Base-by-base conservation (phyloP, 129 eudicot species). In the Centrapalus pauciflorus region DNA sequence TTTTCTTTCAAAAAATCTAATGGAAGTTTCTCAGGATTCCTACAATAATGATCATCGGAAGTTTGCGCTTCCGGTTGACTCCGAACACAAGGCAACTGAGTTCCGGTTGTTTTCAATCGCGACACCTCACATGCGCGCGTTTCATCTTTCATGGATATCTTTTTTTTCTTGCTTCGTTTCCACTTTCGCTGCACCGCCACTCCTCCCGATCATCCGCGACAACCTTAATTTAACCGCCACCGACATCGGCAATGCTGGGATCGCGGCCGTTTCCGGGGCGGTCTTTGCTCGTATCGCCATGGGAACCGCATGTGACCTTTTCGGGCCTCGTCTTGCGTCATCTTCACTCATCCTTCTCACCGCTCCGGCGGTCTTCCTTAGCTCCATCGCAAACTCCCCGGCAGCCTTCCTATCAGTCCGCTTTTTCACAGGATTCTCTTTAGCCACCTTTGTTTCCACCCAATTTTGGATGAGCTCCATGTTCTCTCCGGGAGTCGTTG, bases 381-480 rank as follows among this genome's bases (percentile, higher is more conserved):
- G 77, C 54, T 3, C 90, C 29, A 55, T 82, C 3, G 74, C 68
- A 0, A 32, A 64, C 64, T 76, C 95, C 3, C 69, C 95, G 0
- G 19, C 45, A 1, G 55, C 76, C 0, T 83, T 86, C 59, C 54
- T 90, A 46, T 72, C 77, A 9, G 90, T 77, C 16, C 79, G 95
- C 0, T 90, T 86, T 66, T 81, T 90, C 61, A 86, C 90, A 5
- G 96, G 96, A 0, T 85, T 89, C 45, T 83, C 96, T 0, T 34
- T 89, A 8, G 94, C 96, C 56, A 86, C 95, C 0, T 90, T 90
- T 41, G 97, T 90, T 0, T 90, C 97, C 0, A 81, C 86, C 20
- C 95, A 86, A 14, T 90, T 83, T 75, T 90, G 97, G 97, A 90
- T 84, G 95, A 90, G 97, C 78, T 83, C 95, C 17, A 75, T 90